Evolutionary conservation across 2,329 filamentous ascomycete species (phyloP).

Genomic region (Colletotrichum cereale): DNA sequence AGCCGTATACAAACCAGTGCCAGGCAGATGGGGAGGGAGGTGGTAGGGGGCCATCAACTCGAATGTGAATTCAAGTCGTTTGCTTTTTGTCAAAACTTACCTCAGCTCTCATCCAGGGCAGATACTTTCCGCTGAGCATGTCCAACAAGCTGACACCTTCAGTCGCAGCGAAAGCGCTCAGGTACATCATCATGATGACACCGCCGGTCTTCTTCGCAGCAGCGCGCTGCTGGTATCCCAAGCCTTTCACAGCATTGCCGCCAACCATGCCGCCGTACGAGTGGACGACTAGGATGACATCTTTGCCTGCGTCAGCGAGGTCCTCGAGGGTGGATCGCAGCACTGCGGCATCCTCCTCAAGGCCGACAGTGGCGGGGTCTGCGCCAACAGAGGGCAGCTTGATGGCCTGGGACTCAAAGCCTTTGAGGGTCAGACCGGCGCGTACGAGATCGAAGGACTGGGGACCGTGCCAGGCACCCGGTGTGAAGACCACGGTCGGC

Average conservation of each 20-base stretch:
- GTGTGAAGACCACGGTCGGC: slow-evolving; percentile 51
- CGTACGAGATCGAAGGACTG: slow-evolving; percentile 48
- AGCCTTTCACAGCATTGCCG: slow-evolving; percentile 52
- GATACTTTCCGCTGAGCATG: slow-evolving; percentile 42
- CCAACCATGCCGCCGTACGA: slow-evolving; percentile 59
- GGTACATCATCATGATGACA: slow-evolving; percentile 52
- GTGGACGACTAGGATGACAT: slow-evolving; percentile 57
- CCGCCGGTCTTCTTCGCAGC: slow-evolving; percentile 51
- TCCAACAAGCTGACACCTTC: slow-evolving; percentile 43
- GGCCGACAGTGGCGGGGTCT: slow-evolving; percentile 43
- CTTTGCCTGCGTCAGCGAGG: slow-evolving; percentile 51
- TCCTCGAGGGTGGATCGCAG: slow-evolving; percentile 46
- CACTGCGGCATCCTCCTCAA: slow-evolving; percentile 49
- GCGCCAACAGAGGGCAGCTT: slow-evolving; percentile 51
- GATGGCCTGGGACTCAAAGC: slow-evolving; percentile 49
- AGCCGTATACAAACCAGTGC: slow-evolving; percentile 21
- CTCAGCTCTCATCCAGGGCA: slow-evolving; percentile 47
- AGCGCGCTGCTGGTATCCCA: slow-evolving; percentile 50
- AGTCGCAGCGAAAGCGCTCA: slow-evolving; percentile 49
- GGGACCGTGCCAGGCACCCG: slow-evolving; percentile 55
- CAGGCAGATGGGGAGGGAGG: slow-evolving; percentile 19
- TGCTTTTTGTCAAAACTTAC: slow-evolving; percentile 31
- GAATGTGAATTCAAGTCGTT: neutral
- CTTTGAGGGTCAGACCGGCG: slow-evolving; percentile 47
- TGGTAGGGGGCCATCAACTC: neutral